Evolutionary conservation across 2,329 filamentous ascomycete species (phyloP).

Genomic region (Ophiosphaerella korrae): DNA sequence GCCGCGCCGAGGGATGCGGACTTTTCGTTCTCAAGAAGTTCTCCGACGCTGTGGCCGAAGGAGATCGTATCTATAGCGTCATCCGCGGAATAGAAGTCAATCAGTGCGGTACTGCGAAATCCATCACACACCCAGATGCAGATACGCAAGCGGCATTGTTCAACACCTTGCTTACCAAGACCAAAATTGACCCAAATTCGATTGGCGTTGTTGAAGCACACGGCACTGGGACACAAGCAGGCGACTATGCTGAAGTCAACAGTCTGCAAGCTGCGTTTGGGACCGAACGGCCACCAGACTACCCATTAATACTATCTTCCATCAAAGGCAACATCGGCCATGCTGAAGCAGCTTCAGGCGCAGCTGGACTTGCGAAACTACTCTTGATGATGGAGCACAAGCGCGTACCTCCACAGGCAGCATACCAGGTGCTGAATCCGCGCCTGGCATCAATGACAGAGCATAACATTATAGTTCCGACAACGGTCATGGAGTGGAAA

Average conservation of each 20-base stretch:
- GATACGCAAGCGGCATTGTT: conserved; percentile 19
- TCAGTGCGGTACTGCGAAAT: conserved; percentile 35
- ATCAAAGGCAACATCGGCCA: conserved; percentile 44
- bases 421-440: conserved; percentile 24
- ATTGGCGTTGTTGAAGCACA: conserved; percentile 30
- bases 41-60: conserved; percentile 31
- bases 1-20: conserved; percentile 39
- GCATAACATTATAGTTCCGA: conserved; percentile 52
- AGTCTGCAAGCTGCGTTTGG: too few relatives aligned
- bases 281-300: too few relatives aligned
- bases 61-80: conserved; percentile 35
- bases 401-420: conserved; percentile 22
- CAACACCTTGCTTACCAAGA: not conserved
- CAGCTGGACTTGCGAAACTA: conserved; percentile 36
- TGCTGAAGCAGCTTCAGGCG: conserved; percentile 39
- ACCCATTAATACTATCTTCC: conserved; percentile 28
- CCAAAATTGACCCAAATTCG: not conserved
- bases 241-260: conserved; percentile 26
- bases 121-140: conserved; percentile 30
- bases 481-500: conserved; percentile 10
- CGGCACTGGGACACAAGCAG: conserved; percentile 38
- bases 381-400: conserved; percentile 34
- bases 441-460: conserved; percentile 60
- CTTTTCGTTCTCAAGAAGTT: conserved; percentile 37
- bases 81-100: conserved; percentile 34